Conservation (phyloP, 2,329 filamentous ascomycete genomes). For the Didymella arachidicola region DNA sequence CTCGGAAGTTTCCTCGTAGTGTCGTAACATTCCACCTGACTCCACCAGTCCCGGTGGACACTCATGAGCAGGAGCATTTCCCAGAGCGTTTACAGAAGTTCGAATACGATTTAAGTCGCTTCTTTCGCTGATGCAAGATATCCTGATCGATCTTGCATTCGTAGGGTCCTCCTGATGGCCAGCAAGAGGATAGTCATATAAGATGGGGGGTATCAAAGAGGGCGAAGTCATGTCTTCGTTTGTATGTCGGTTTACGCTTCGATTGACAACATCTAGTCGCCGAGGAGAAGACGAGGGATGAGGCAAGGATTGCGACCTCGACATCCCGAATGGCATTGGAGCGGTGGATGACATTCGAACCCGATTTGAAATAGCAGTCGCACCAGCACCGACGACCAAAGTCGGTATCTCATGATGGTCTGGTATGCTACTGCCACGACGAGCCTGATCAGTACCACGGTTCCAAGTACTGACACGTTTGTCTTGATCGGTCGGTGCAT, state of each 20-base stretch:
- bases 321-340: constrained; percentile 24
- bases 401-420: constrained; percentile 20
- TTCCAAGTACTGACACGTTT: constrained; percentile 22
- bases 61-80: background rate
- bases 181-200: constrained; percentile 1
- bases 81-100: background rate
- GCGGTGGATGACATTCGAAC: constrained; percentile 31
- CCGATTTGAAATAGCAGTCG: constrained; percentile 18
- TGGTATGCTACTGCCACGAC: constrained; percentile 9
- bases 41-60: constrained; percentile 33
- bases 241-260: constrained; percentile 14
- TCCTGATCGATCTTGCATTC: constrained; percentile 2
- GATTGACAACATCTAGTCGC: constrained; percentile 25
- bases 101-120: background rate
- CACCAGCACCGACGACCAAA: constrained; percentile 15
- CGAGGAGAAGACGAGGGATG: constrained; percentile 31
- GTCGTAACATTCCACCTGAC: constrained; percentile 34
- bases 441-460: constrained; percentile 1
- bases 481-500: constrained; percentile 14
- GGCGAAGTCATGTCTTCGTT: constrained; percentile 20
- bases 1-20: constrained; percentile 36
- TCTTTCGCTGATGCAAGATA: constrained; percentile 1
- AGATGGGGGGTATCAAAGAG: constrained; percentile 32
- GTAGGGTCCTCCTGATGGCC: constrained; percentile 1
- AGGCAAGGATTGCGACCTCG: constrained; percentile 37